phyloP scores from a whole-genome alignment of 2,329 filamentous ascomycete species.

The Pseudogymnoascus sp. region DNA sequence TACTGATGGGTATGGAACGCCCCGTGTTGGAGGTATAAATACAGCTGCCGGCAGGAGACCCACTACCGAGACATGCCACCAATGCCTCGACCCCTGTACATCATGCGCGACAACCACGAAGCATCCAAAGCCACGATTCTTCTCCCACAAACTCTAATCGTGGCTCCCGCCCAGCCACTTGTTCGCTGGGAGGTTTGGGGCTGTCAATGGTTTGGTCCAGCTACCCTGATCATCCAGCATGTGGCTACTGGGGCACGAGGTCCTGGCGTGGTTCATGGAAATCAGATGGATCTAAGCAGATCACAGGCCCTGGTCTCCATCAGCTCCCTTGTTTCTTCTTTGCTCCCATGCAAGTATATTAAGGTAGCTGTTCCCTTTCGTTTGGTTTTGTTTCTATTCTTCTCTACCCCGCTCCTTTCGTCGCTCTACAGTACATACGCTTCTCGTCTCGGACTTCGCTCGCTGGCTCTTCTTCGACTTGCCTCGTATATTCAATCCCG shows the following conservation, averaged over 20 bases:
- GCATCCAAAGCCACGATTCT: background rate
- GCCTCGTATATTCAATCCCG: background rate
- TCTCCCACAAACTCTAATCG: background rate
- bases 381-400: slow-evolving; percentile 5
- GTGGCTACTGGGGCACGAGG: background rate
- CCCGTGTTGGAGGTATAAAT: background rate
- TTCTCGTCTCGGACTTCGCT: background rate
- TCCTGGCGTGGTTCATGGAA: slow-evolving; percentile 6
- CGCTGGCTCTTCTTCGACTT: background rate
- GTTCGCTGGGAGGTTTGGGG: background rate
- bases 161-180: background rate
- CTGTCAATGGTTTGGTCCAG: background rate
- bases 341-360: background rate
- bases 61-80: slow-evolving; percentile 2
- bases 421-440: background rate
- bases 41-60: background rate
- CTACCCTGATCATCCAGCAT: slow-evolving; percentile 1
- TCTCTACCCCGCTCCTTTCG: background rate
- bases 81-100: background rate
- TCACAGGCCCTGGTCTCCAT: slow-evolving; percentile 1
- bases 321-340: background rate
- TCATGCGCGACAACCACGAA: background rate
- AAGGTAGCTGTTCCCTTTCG: background rate
- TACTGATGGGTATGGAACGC: background rate
- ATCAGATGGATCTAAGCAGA: background rate